phyloP scores from a whole-genome alignment of 306 rosid genomes.

The Castanospermum australe region DNA sequence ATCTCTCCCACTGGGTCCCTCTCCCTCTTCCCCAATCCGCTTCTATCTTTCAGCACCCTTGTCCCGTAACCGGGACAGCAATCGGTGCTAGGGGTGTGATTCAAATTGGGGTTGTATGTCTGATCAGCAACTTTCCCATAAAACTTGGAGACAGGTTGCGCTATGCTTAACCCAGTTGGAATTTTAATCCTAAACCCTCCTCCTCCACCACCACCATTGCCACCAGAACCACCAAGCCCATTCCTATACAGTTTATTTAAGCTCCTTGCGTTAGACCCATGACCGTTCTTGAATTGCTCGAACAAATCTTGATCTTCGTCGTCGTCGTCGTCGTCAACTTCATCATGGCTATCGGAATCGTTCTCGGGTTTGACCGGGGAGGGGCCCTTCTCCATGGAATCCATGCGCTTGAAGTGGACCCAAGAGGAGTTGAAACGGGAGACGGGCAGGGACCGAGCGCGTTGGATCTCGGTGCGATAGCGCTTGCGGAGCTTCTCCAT shows the following conservation, averaged over 20 bases:
- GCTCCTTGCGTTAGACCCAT: conserved; percentile 51
- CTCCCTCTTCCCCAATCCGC: conserved; percentile 53
- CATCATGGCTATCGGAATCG: conserved; percentile 43
- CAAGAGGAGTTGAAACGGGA: conserved; percentile 56
- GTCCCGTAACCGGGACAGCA: conserved; percentile 40
- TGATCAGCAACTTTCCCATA: conserved; percentile 42
- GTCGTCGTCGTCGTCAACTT: conserved; percentile 14
- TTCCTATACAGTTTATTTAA: conserved; percentile 64
- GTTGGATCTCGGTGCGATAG: conserved; percentile 72
- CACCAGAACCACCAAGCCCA: conserved; percentile 30
- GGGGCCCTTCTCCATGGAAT: conserved; percentile 72
- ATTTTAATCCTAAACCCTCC: conserved; percentile 75
- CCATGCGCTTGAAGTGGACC: conserved; percentile 79
- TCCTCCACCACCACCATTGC: conserved; percentile 6
- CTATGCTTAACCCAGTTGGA: conserved; percentile 71
- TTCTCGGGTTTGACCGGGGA: conserved; percentile 36
- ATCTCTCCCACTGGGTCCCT: conserved; percentile 71
- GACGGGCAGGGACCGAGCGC: conserved; percentile 55
- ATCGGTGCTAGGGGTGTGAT: conserved; percentile 30
- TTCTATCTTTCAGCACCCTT: conserved; percentile 55
- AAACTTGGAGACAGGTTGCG: conserved; percentile 63
- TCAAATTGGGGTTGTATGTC: no score
- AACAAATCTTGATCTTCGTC: conserved; percentile 53
- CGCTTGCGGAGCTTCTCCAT: conserved; percentile 80
- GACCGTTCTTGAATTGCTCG: conserved; percentile 58